Evolutionary conservation across 768 basidiomycete species (phyloP), one percentile per base, ranked within the genome.

Genomic region (Guyanaporus albipodus): DNA sequence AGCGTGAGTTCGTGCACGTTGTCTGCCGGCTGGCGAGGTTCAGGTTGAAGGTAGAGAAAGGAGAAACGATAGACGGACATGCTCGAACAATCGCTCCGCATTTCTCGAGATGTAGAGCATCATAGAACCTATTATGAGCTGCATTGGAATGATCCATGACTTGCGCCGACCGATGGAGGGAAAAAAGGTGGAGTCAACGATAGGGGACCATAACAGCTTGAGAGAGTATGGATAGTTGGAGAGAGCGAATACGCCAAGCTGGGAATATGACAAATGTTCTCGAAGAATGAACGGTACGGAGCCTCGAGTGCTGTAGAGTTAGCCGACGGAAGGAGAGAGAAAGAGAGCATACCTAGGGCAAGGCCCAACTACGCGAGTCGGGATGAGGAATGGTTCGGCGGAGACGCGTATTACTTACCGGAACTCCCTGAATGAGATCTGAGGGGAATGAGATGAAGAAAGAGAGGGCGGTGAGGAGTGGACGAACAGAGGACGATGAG

Each of bases 61-160:
- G 18, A 27, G 21, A 47, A 23, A 22, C 40, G 15, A 41, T 35
- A 42, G 21, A 60, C 70, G 55, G 58, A 94, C 93, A 58, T 87
- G 78, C 47, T 87, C 80, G 67, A 96, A 77, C 53, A 94, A 71
- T 54, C 77, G 77, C 58, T 91, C 77, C 7, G 85, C 83, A 55
- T 86, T 81, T 44, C 78, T 63, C 6, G 88, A 87, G 50, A 91
- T 83, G 57, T 82, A 83, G 29, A 89, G 58, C 87, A 91, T 89
- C 49, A 92, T 70, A 33, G 78, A 73, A 33, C 92, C 96, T 40
- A 97, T 87, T 53, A 92, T 81, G 26, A 84, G 64, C 65, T 99
- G 96, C 77, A 99, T 96, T 35, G 96, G 96, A 52, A 98, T 85
- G 56, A 99, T 98, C 96, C 96, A 99, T 51, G 91, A 93, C 68